Conservation (phyloP, 1,284 basidiomycete genomes). For the Trichosporon ovoides region DNA sequence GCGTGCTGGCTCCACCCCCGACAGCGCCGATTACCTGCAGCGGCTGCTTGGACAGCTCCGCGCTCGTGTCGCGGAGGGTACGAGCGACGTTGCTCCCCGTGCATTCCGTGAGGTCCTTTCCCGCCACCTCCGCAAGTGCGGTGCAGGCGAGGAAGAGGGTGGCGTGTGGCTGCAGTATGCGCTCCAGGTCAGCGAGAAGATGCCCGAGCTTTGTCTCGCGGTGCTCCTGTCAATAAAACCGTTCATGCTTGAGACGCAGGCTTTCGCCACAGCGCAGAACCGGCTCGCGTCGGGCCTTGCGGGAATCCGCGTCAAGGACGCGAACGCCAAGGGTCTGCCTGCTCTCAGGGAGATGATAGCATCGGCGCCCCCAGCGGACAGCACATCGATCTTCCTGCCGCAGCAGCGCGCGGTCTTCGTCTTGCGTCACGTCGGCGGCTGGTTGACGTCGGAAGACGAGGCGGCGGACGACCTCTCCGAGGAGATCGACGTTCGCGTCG, state of each 20-base stretch:
- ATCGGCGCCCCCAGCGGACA: conserved; percentile 69
- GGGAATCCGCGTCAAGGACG: conserved; percentile 61
- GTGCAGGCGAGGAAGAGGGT: conserved; percentile 60
- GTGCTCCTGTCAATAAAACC: conserved; percentile 61
- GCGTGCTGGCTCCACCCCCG: conserved; percentile 17
- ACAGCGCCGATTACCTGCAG: conserved; percentile 33
- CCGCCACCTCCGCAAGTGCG: conserved; percentile 56
- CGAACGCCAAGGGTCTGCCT: conserved; percentile 63
- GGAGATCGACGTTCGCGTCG: conserved; percentile 70
- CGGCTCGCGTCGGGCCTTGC: conserved; percentile 76
- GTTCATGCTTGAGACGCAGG: conserved; percentile 62
- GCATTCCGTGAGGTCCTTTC: conserved; percentile 60
- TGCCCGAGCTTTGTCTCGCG: conserved; percentile 61
- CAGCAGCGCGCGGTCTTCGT: conserved; percentile 82
- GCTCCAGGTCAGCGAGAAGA: conserved; percentile 58
- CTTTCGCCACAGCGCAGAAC: conserved; percentile 78
- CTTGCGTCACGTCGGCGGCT: conserved; percentile 76
- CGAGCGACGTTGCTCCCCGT: conserved; percentile 53
- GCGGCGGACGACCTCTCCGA: conserved; percentile 60
- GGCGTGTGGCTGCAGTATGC: conserved; percentile 70
- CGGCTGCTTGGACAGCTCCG: conserved; percentile 22
- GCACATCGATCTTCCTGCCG: conserved; percentile 77
- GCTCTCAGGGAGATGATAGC: conserved; percentile 68
- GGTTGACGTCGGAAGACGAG: conserved; percentile 71
- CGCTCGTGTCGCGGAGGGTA: conserved; percentile 8